These are phyloP conservation scores for Lablab purpureus DNA, from an alignment of 306 rosid genomes.

Conservation along the genomic window DNA sequence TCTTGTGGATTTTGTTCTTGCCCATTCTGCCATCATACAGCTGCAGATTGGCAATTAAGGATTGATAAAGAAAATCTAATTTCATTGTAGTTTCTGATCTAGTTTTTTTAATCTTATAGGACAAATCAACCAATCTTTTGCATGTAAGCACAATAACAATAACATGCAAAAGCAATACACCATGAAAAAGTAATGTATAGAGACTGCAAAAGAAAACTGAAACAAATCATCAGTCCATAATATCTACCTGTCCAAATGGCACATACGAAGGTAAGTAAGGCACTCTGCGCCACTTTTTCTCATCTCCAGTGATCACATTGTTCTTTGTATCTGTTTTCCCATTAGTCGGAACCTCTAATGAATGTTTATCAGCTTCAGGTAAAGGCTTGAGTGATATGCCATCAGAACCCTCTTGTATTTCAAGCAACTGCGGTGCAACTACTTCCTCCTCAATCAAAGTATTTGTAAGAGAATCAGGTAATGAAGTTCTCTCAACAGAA, in stretches of 20 bases:
- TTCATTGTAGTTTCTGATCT: not conserved
- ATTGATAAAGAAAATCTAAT: not conserved
- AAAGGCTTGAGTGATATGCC: slow-evolving; percentile 94
- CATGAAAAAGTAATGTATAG: slow-evolving; percentile 7
- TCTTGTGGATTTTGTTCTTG: not conserved
- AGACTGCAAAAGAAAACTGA: slow-evolving; percentile 14
- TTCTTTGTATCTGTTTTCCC: slow-evolving; percentile 62
- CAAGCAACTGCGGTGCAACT: slow-evolving; percentile 85
- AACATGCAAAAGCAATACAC: slow-evolving; percentile 10
- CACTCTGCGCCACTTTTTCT: slow-evolving; percentile 73
- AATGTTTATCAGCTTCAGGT: slow-evolving; percentile 59
- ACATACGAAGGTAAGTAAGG: slow-evolving; percentile 97
- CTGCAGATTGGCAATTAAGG: not conserved
- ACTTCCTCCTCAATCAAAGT: slow-evolving; percentile 74
- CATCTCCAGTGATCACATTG: slow-evolving; percentile 55
- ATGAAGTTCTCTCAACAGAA: slow-evolving; percentile 56
- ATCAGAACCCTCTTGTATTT: slow-evolving; percentile 91
- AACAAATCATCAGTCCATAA: slow-evolving; percentile 18
- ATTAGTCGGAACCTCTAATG: slow-evolving; percentile 53
- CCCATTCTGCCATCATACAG: not conserved
- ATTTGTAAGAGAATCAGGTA: slow-evolving; percentile 61
- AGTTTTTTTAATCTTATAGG: not conserved
- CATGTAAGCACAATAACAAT: not conserved
- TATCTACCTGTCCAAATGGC: slow-evolving; percentile 91
- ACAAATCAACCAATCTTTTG: not conserved